Base-by-base conservation (phyloP, 805 yeast species). In the Candida ficus region DNA sequence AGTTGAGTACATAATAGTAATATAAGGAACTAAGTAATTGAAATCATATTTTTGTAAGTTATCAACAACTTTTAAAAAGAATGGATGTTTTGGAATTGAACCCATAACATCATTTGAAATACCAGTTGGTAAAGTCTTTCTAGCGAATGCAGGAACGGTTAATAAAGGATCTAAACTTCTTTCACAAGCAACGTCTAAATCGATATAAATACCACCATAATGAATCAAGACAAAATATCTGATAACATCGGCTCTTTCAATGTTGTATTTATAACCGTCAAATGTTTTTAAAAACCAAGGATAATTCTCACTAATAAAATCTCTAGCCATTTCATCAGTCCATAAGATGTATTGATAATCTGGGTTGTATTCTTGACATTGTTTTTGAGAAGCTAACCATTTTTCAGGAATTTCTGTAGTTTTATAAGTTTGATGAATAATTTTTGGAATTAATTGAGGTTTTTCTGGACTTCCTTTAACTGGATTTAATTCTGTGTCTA, bases 71-170 rank as follows among this genome's bases (percentile, higher is more conserved):
- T 80, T 80, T 35, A 73, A 60, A 66, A 86, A 87, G 63, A 89
- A 86, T 4, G 96, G 95, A 61, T 90, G 97, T 36, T 71, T 68
- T 26, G 95, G 95, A 11, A 83, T 81, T 4, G 91, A 68, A 10
- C 95, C 96, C 95, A 90, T 84, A 13, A 89, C 89, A 58, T 89
- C 96, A 60, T 90, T 90, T 5, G 95, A 85, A 30, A 90, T 78
- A 38, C 97, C 97, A 0, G 95, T 83, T 20, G 97, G 97, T 5
- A 75, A 64, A 1, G 97, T 89, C 57, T 86, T 85, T 48, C 96
- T 71, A 12, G 85, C 88, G 67, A 86, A 86, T 2, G 95, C 95
- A 1, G 95, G 90, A 5, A 79, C 84, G 2, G 82, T 73, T 43
- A 89, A 71, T 42, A 90, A 64, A 1, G 95, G 95, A 58, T 89